Evolutionary conservation across 306 rosid genomes (phyloP).

Genomic region (Begonia loranthoides): DNA sequence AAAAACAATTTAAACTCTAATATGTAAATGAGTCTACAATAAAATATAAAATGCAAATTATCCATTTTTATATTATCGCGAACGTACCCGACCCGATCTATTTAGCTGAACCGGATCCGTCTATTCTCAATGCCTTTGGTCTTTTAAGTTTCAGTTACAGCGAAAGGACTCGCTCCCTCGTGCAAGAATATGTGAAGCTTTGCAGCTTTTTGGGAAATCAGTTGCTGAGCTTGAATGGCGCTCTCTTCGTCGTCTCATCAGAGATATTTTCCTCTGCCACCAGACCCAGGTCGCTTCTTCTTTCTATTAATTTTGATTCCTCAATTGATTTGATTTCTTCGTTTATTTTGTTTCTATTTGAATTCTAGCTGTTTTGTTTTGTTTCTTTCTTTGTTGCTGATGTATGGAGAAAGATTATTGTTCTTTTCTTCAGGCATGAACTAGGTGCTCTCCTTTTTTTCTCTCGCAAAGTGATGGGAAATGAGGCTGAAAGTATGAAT

Average conservation of each 20-base stretch:
- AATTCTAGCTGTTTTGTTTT: neutral
- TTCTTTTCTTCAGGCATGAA: neutral
- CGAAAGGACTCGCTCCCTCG: no score
- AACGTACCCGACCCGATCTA: no score
- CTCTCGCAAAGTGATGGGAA: neutral
- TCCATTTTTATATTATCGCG: no score
- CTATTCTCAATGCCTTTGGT: no score
- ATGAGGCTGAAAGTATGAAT: neutral
- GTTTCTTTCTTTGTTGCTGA: neutral
- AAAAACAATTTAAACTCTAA: no score
- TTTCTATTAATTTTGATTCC: neutral
- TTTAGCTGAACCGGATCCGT: no score
- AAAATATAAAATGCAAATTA: no score
- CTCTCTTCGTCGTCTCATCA: conserved; percentile 27
- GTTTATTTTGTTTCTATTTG: conserved; percentile 6
- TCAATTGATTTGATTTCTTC: conserved; percentile 1
- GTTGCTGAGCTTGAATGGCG: conserved; percentile 48
- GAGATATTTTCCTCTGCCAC: conserved; percentile 34
- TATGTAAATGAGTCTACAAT: no score
- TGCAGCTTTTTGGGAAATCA: neutral
- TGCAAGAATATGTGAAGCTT: no score
- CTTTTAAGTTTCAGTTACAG: no score
- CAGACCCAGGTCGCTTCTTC: conserved; percentile 34
- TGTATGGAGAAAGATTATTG: neutral
- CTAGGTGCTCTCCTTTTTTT: neutral